Base-by-base conservation (phyloP, 441 rosid species). In the Sinapis alba region DNA sequence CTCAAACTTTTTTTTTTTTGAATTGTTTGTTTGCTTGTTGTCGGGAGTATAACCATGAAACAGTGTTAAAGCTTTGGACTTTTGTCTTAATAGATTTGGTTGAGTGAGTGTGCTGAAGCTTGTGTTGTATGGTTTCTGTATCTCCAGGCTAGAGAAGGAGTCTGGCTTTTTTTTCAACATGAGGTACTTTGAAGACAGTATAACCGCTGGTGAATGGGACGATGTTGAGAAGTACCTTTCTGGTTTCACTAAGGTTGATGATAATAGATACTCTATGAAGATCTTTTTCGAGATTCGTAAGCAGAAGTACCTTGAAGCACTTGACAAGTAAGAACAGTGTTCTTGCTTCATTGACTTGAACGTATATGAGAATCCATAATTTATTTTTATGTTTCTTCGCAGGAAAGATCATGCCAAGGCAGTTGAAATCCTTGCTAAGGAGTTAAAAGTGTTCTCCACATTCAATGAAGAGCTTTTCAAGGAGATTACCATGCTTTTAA, bases 231-330 rank as follows among this genome's bases (percentile, higher is more conserved):
- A 91, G 79, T 93, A 93, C 62, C 72, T 93, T 4, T 86, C 94
- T 65, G 95, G 98, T 21, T 93, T 88, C 79, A 93, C 98, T 5
- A 93, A 90, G 82, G 91, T 89, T 18, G 98, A 90, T 75, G 98
- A 93, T 57, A 93, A 93, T 76, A 76, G 92, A 79, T 90, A 93
- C 83, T 93, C 98, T 6, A 90, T 88, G 93, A 92, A 90, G 66
- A 90, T 92, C 43, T 92, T 90, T 75, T 92, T 92, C 34, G 94
- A 90, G 86, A 92, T 93, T 75, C 84, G 95, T 26, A 93, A 90
- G 88, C 98, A 93, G 84, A 93, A 93, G 66, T 93, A 90, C 67
- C 88, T 93, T 47, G 98, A 90, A 80, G 97, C 98, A 38, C 84
- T 93, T 27, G 98, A 93, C 78, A 89, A 86, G 98, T 89, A 72